Conservation (phyloP, 208 protist genomes). For the Leptomonas pyrrhocoris region DNA sequence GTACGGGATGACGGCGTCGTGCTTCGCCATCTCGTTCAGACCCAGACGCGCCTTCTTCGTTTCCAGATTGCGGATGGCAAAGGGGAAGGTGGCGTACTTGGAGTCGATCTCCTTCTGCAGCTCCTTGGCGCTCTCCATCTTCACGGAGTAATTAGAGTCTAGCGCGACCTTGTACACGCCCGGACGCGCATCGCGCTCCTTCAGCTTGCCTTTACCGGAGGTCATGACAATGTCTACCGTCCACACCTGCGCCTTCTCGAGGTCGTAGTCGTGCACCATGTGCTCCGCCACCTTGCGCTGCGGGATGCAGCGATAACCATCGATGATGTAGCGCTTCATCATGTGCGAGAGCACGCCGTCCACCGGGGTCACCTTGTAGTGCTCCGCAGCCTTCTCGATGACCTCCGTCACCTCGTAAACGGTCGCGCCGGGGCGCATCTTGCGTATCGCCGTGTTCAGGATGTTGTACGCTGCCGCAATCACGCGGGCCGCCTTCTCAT, state of each 20-base stretch:
- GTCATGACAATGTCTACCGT: slow-evolving; percentile 90
- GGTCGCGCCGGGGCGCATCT: slow-evolving; percentile 85
- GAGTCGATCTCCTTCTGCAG: slow-evolving; percentile 95
- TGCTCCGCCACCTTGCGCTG: slow-evolving; percentile 91
- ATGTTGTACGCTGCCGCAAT: slow-evolving; percentile 96
- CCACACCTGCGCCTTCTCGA: slow-evolving; percentile 92
- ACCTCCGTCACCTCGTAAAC: slow-evolving; percentile 94
- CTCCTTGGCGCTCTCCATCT: slow-evolving; percentile 97
- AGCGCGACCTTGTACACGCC: slow-evolving; percentile 96
- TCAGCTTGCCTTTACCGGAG: slow-evolving; percentile 91
- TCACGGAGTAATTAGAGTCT: slow-evolving; percentile 95
- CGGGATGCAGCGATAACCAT: slow-evolving; percentile 96
- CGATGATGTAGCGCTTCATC: slow-evolving; percentile 98
- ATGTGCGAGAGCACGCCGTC: slow-evolving; percentile 98
- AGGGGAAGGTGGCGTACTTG: slow-evolving; percentile 96
- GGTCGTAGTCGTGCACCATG: slow-evolving; percentile 94
- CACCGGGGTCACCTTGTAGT: slow-evolving; percentile 93
- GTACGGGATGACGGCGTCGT: slow-evolving; percentile 96
- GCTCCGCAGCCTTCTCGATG: slow-evolving; percentile 95
- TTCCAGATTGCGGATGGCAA: slow-evolving; percentile 94
- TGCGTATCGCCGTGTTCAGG: slow-evolving; percentile 90
- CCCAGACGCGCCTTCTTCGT: slow-evolving; percentile 94
- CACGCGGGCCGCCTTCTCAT: slow-evolving; percentile 92
- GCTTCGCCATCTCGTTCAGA: slow-evolving; percentile 95
- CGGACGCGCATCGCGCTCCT: slow-evolving; percentile 86